These are phyloP conservation scores for Tricholoma bakamatsutake DNA, from an alignment of 768 basidiomycete species.

Conservation along the genomic window DNA sequence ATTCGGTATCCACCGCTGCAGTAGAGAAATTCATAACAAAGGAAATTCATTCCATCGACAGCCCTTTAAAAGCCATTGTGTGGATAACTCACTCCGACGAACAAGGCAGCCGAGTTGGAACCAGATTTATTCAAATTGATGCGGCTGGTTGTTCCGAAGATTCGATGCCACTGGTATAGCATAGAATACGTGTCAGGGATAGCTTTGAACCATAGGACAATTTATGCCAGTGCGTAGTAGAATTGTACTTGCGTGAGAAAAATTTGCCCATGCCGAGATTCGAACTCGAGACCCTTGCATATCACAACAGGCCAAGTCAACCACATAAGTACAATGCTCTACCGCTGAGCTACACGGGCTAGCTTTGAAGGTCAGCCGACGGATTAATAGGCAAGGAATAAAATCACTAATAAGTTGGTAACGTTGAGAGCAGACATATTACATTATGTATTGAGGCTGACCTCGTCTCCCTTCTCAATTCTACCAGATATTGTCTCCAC, in stretches of 20 bases:
- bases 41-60: slow-evolving; percentile 42
- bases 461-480: slow-evolving; percentile 2
- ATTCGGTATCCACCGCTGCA: slow-evolving; percentile 53
- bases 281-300: slow-evolving; percentile 57
- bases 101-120: slow-evolving; percentile 71
- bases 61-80: slow-evolving; percentile 61
- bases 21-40: slow-evolving; percentile 61
- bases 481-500: slow-evolving; percentile 14
- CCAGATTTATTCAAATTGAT: slow-evolving; percentile 51
- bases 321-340: slow-evolving; percentile 59
- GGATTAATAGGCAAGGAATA: background rate
- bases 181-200: background rate
- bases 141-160: slow-evolving; percentile 41
- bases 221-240: background rate
- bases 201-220: background rate
- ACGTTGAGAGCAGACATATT: background rate
- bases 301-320: slow-evolving; percentile 26
- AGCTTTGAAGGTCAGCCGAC: background rate
- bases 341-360: slow-evolving; percentile 55
- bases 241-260: too few relatives aligned
- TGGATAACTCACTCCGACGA: slow-evolving; percentile 90
- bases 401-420: background rate
- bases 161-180: slow-evolving; percentile 11
- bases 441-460: background rate
- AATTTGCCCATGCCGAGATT: slow-evolving; percentile 44